Conservation (phyloP, 306 rosid species). For the Quercus agrifolia region DNA sequence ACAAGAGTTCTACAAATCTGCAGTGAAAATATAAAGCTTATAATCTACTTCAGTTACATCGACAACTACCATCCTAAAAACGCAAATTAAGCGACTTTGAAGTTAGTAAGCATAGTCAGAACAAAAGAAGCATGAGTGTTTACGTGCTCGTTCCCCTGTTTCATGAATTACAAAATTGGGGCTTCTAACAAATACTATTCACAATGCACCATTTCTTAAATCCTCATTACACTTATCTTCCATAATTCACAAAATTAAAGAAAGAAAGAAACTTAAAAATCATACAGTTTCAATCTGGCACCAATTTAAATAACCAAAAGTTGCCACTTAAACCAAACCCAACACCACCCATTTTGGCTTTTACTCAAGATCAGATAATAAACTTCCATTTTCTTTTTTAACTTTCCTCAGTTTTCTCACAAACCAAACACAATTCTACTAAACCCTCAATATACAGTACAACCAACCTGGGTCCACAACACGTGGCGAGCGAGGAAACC, state of each 20-base stretch:
- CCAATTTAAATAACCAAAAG: neutral
- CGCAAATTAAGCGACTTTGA: neutral
- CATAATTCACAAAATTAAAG: neutral
- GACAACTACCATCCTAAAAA: neutral
- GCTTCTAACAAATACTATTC: neutral
- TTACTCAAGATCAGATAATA: neutral
- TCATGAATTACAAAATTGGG: no score
- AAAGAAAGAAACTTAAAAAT: neutral
- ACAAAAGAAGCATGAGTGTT: no score
- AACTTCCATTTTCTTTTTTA: neutral
- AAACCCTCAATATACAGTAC: neutral
- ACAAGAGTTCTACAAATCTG: conserved; percentile 97
- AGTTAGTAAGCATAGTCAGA: no score
- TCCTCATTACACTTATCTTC: neutral
- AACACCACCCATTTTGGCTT: neutral
- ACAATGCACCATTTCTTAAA: neutral
- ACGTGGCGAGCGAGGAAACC: conserved; percentile 96
- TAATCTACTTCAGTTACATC: neutral
- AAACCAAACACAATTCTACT: conserved; percentile 12
- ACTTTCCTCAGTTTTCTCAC: neutral
- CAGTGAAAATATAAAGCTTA: conserved; percentile 2
- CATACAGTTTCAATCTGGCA: neutral
- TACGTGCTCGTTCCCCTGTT: no score
- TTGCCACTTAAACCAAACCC: neutral
- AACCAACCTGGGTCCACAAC: conserved; percentile 98